These are phyloP conservation scores for Fusarium pseudonygamai DNA, from an alignment of 2,329 filamentous ascomycete genomes.

Conservation along the genomic window DNA sequence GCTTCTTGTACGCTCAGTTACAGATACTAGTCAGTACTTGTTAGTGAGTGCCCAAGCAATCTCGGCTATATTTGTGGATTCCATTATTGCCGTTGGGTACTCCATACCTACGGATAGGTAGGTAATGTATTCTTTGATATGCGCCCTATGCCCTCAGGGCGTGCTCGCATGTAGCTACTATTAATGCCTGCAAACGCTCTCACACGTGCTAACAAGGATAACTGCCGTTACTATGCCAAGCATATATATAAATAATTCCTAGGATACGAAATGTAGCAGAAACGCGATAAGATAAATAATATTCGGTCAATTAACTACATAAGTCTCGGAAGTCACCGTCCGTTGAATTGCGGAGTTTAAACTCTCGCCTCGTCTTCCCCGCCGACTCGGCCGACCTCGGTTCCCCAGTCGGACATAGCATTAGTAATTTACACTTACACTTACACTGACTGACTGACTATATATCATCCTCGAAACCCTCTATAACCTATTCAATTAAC, in stretches of 20 bases:
- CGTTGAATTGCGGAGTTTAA: slow-evolving; percentile 2
- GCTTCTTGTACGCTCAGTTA: neutral
- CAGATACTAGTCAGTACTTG: neutral
- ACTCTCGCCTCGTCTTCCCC: slow-evolving; percentile 1
- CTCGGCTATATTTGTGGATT: neutral
- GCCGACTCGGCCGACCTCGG: slow-evolving; percentile 27
- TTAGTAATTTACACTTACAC: neutral
- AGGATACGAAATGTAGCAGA: neutral
- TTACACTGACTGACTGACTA: neutral
- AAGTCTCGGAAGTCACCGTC: neutral
- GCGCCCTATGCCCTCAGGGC: neutral
- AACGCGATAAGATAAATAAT: neutral
- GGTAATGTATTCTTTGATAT: neutral
- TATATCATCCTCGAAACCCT: neutral
- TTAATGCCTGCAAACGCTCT: neutral
- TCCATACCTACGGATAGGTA: no score
- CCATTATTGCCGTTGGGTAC: neutral
- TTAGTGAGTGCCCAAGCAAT: neutral
- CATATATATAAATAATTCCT: neutral
- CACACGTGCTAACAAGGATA: slow-evolving; percentile 4
- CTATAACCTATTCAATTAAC: neutral
- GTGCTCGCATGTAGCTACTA: neutral
- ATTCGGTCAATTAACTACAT: neutral
- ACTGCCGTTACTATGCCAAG: neutral
- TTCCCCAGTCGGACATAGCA: neutral